Evolutionary conservation across 306 rosid genomes (phyloP).

Genomic region (Malus orientalis): DNA sequence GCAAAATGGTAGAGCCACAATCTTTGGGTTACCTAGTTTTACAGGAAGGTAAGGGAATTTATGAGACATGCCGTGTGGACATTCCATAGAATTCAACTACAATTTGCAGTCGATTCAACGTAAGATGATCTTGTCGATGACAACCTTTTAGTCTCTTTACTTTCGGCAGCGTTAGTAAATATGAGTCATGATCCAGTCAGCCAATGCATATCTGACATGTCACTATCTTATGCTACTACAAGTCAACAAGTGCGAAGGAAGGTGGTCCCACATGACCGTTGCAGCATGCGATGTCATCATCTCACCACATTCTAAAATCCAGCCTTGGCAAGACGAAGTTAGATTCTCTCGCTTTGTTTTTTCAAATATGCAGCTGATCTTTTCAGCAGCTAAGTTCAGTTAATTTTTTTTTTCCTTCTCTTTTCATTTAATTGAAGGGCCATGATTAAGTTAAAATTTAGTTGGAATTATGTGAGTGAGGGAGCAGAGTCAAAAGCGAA

Average conservation of each 20-base stretch:
- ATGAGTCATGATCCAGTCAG: background rate
- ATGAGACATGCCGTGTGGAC: background rate
- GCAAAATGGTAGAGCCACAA: background rate
- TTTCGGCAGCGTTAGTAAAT: background rate
- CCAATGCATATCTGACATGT: background rate
- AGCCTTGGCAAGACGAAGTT: no score
- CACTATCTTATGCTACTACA: background rate
- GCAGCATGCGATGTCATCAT: background rate
- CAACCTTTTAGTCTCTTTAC: background rate
- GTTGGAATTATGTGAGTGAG: no score
- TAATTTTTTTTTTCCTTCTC: no score
- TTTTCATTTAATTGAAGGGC: no score
- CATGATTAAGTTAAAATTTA: no score
- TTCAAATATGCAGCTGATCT: no score
- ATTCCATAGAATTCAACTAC: background rate
- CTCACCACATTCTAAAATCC: background rate
- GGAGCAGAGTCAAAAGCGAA: no score
- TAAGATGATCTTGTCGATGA: background rate
- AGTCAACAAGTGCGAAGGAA: no score
- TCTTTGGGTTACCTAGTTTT: background rate
- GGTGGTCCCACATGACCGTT: background rate
- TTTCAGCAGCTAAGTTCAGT: no score
- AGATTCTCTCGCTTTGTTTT: no score
- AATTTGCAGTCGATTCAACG: background rate
- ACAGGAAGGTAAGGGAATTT: background rate